A percentile compares a stretch with the other conserved stretches of the same genome.
Conservation (phyloP, 345 rosid species). For the Cardamine resedifolia region DNA sequence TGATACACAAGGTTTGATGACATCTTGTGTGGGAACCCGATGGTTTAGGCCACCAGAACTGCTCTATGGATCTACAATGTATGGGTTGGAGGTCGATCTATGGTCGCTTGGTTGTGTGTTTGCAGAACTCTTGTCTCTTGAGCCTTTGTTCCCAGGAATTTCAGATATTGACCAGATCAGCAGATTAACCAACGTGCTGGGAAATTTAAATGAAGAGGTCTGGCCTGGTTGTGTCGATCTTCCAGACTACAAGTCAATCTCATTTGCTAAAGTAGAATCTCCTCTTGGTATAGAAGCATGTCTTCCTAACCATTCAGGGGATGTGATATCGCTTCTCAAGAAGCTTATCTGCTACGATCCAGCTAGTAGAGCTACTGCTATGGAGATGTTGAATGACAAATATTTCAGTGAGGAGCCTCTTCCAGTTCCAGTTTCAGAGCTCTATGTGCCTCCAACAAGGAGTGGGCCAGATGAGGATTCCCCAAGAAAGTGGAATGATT, state of each 20-base stretch:
- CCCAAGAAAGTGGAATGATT: conserved; percentile 46
- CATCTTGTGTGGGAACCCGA: conserved; percentile 95
- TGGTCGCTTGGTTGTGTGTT: conserved; percentile 95
- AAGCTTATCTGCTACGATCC: conserved; percentile 85
- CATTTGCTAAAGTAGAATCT: conserved; percentile 71
- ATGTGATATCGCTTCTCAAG: conserved; percentile 62
- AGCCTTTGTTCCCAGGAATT: conserved; percentile 80
- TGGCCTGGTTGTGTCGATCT: conserved; percentile 76
- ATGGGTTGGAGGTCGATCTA: conserved; percentile 78
- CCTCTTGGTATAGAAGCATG: conserved; percentile 67
- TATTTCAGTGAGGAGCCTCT: conserved; percentile 74
- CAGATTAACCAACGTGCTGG: conserved; percentile 62
- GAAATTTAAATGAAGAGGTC: conserved; percentile 74
- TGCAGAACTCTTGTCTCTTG: conserved; percentile 71
- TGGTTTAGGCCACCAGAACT: conserved; percentile 97
- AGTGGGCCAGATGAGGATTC: conserved; percentile 61
- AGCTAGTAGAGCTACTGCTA: conserved; percentile 64
- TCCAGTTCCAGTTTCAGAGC: conserved; percentile 65
- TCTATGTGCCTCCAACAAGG: conserved; percentile 59
- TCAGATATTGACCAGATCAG: conserved; percentile 92
- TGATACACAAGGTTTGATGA: conserved; percentile 55
- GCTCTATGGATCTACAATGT: conserved; percentile 80
- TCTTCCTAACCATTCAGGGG: conserved; percentile 48
- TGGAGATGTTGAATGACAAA: conserved; percentile 71
- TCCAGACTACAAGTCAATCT: conserved; percentile 73